phyloP scores from a whole-genome alignment of 495 filamentous ascomycete genomes.

The Elasticomyces elasticus region DNA sequence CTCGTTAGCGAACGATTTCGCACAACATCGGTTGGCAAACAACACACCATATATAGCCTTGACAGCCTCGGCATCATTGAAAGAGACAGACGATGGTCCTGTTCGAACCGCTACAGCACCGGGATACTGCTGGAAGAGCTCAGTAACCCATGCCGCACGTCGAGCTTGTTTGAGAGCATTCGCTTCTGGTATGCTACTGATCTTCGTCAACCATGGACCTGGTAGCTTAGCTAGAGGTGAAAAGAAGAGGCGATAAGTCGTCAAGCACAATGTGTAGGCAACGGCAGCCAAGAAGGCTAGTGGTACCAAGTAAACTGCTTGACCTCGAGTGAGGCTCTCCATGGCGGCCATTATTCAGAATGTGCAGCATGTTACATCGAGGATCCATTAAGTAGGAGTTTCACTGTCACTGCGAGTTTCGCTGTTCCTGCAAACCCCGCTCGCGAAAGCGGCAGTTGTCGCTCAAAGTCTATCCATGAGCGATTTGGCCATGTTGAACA shows the following conservation, averaged over 20 bases:
- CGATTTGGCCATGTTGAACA: no score
- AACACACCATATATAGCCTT: slow-evolving; percentile 18
- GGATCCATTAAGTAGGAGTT: no score
- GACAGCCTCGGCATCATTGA: slow-evolving; percentile 22
- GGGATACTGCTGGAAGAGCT: slow-evolving; percentile 16
- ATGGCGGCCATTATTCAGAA: neutral
- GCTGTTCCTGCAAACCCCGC: no score
- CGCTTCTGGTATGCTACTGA: slow-evolving; percentile 16
- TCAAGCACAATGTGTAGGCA: neutral
- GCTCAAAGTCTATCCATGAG: no score
- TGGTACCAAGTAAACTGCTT: neutral
- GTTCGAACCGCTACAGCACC: slow-evolving; percentile 18
- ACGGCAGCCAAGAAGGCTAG: neutral
- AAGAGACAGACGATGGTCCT: slow-evolving; percentile 18
- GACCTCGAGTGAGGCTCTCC: neutral
- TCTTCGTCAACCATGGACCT: slow-evolving; percentile 19
- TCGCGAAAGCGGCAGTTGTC: no score
- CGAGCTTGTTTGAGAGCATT: slow-evolving; percentile 15
- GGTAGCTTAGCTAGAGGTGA: slow-evolving; percentile 20
- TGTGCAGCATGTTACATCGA: no score
- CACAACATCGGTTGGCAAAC: neutral
- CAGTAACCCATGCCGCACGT: slow-evolving; percentile 15
- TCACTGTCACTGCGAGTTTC: no score
- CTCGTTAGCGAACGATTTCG: neutral
- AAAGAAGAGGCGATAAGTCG: slow-evolving; percentile 18